Evolutionary conservation across 352 stramenopile species (phyloP).

Genomic region (Phytophthora pini): DNA sequence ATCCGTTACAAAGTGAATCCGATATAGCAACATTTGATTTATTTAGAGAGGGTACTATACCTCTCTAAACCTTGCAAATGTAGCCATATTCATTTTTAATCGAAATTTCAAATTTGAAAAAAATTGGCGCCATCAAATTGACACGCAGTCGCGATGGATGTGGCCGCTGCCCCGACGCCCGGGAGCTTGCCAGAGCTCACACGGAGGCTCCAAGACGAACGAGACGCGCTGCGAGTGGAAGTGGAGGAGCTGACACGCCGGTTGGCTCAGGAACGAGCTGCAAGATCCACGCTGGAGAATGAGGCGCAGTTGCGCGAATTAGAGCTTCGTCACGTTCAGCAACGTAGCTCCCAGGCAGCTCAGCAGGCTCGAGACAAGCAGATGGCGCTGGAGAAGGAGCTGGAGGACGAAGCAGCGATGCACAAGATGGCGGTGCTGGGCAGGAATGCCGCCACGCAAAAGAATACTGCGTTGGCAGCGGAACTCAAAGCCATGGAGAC

Average conservation of each 20-base stretch:
- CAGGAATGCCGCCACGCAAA: constrained; percentile 58
- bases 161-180: constrained; percentile 3
- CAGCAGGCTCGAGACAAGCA: constrained; percentile 59
- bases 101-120: constrained; percentile 36
- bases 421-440: constrained; percentile 62
- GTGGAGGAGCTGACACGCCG: constrained; percentile 61
- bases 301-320: constrained; percentile 71
- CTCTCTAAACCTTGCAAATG: constrained; percentile 1
- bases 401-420: constrained; percentile 61
- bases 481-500: constrained; percentile 63
- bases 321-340: constrained; percentile 72
- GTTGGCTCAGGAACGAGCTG: constrained; percentile 48
- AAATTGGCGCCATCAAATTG: constrained; percentile 13
- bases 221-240: constrained; percentile 51
- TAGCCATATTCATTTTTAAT: constrained; percentile 17
- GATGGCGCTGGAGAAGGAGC: constrained; percentile 59
- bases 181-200: constrained; percentile 62
- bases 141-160: constrained; percentile 17
- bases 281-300: constrained; percentile 53
- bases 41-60: too few relatives aligned
- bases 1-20: too few relatives aligned
- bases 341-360: constrained; percentile 56
- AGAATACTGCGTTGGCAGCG: constrained; percentile 51
- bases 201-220: constrained; percentile 67
- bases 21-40: too few relatives aligned